Percentiles rank a stretch among this genome's conserved stretches.
Evolutionary conservation across 2,329 filamentous ascomycete species (phyloP).

Genomic region (Cordyceps fumosorosea): DNA sequence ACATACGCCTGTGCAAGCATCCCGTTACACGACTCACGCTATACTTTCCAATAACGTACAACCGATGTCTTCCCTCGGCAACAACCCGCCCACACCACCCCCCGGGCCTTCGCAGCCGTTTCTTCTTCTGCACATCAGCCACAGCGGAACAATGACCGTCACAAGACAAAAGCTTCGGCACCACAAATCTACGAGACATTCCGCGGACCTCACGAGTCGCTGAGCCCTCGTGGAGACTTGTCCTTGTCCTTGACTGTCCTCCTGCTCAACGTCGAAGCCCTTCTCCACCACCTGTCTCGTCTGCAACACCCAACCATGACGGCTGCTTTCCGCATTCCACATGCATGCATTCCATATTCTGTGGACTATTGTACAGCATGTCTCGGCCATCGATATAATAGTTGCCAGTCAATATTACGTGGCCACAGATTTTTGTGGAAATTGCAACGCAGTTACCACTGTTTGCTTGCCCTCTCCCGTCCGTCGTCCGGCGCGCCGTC

Average conservation of each 20-base stretch:
- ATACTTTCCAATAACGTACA: background rate
- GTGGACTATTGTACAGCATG: background rate
- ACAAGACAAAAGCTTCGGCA: background rate
- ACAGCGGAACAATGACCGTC: slow-evolving; percentile 2
- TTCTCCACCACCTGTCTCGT: slow-evolving; percentile 1
- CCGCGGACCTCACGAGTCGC: background rate
- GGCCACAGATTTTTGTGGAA: background rate
- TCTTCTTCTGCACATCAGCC: background rate
- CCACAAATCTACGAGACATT: background rate
- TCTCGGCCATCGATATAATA: background rate
- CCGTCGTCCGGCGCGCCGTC: background rate
- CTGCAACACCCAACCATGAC: background rate
- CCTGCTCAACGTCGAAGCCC: background rate
- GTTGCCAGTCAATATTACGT: too few relatives aligned
- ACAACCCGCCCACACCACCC: background rate
- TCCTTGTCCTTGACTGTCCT: background rate
- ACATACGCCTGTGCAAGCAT: background rate
- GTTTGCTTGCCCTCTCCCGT: background rate
- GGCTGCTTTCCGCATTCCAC: background rate
- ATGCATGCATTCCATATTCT: background rate
- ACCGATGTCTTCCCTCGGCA: background rate
- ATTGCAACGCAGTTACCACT: background rate
- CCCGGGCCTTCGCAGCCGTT: background rate
- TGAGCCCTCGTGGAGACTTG: background rate
- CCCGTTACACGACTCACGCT: background rate